phyloP scores from a whole-genome alignment of 768 basidiomycete species.

The Lenzites betulinus region DNA sequence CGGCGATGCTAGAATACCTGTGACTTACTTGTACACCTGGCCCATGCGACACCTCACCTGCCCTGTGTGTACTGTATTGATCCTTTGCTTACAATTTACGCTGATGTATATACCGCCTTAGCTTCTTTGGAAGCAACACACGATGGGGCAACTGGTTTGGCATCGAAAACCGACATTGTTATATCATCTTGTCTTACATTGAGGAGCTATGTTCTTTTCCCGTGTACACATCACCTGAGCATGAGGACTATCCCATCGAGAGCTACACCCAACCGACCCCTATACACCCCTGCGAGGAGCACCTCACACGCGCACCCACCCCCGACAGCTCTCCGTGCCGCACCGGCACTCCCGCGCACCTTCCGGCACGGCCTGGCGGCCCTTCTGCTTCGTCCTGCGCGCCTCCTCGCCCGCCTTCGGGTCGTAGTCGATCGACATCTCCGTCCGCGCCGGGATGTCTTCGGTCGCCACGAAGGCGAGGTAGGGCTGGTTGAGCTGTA shows the following conservation, averaged over 20 bases:
- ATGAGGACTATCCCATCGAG: too few species aligned
- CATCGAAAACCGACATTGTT: too few species aligned
- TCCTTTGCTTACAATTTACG: neutral
- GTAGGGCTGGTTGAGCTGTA: constrained; percentile 60
- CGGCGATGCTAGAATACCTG: neutral
- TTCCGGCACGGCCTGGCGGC: constrained; percentile 25
- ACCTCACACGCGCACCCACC: constrained; percentile 37
- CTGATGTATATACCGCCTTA: too few species aligned
- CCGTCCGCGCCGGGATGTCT: constrained; percentile 51
- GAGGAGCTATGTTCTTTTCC: too few species aligned
- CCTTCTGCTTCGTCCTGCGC: constrained; percentile 26
- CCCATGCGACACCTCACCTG: neutral
- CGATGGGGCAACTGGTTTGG: too few species aligned
- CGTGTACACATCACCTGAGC: too few species aligned
- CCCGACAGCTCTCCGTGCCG: constrained; percentile 38
- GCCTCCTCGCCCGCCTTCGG: constrained; percentile 39
- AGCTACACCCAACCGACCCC: too few species aligned
- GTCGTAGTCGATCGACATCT: constrained; percentile 68
- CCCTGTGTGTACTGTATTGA: neutral
- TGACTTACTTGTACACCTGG: neutral
- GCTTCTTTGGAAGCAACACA: too few species aligned
- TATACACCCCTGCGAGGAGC: neutral
- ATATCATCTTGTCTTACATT: too few species aligned
- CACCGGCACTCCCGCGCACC: constrained; percentile 42
- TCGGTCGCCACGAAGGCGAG: constrained; percentile 56